Evolutionary conservation across 768 basidiomycete species (phyloP), one percentile per base, ranked within the genome.

Genomic region (Tricholoma matsutake): DNA sequence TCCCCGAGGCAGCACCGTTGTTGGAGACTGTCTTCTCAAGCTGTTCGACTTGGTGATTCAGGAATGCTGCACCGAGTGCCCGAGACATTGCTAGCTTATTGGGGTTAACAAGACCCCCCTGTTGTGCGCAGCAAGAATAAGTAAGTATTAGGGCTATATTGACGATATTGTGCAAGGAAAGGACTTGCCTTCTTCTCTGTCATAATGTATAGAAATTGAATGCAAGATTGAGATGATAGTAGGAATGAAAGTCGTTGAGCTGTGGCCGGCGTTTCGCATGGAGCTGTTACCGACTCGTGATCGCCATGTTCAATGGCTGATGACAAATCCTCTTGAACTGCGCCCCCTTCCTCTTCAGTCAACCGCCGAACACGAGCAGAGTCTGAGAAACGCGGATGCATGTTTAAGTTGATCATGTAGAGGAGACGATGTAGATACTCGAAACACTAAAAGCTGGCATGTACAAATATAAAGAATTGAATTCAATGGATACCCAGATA

Each of bases 41-140:
- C 68, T 93, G 89, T 66, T 93, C 90, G 47, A 94, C 92, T 67
- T 94, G 91, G 66, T 94, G 92, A 64, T 83, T 89, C 61, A 94
- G 82, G 71, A 93, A 93, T 2, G 92, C 92, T 29, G 92, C 91
- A 18, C 92, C 92, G 39, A 94, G 84, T 1, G 92, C 92, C 63
- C 87, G 84, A 59, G 92, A 93, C 89, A 94, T 91, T 60, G 90
- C 90, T 43, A 89, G 71, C 71, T 88, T 89, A 73, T 83, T 86
- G 31, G 77, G 69, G 34, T 71, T 71, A 22, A 71, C 66, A 55
- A 75, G 68, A 9, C 71, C 66, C 51, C 71, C 66, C 51, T 68
- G 64, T 68, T 72, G 57, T 25, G 22, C 22, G 22, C 22, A 25
- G 22, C 22, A 43, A 1, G 47, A 28, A 10, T 41, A 16, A 37